Conservation (phyloP, 2,329 filamentous ascomycete species). For the Aureobasidium sp. region DNA sequence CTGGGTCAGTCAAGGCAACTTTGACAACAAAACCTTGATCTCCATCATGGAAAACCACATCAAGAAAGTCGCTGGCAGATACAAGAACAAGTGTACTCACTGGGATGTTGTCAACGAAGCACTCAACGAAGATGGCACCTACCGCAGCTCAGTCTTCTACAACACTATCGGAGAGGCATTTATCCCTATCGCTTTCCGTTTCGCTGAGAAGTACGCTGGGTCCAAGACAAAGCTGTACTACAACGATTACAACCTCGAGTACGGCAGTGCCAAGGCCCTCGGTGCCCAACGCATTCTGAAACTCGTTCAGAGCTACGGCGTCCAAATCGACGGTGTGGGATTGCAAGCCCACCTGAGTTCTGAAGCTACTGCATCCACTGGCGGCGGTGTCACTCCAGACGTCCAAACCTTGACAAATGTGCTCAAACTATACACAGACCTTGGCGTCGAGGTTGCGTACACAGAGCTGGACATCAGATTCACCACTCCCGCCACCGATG, state of each 20-base stretch:
- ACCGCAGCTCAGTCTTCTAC: slow-evolving; percentile 20
- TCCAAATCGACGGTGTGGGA: slow-evolving; percentile 33
- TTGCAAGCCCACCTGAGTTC: slow-evolving; percentile 46
- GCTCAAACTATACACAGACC: slow-evolving; percentile 43
- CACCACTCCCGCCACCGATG: slow-evolving; percentile 20
- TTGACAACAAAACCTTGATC: slow-evolving; percentile 33
- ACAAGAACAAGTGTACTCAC: slow-evolving; percentile 30
- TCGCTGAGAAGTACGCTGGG: slow-evolving; percentile 17
- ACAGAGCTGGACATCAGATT: slow-evolving; percentile 56
- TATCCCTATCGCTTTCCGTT: slow-evolving; percentile 21
- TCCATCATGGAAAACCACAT: slow-evolving; percentile 35
- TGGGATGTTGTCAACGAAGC: slow-evolving; percentile 34
- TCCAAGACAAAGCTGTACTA: slow-evolving; percentile 21
- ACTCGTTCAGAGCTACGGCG: slow-evolving; percentile 19
- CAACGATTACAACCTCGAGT: slow-evolving; percentile 25
- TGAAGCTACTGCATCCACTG: slow-evolving; percentile 26
- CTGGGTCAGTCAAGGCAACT: slow-evolving; percentile 29
- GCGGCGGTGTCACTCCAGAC: slow-evolving; percentile 11
- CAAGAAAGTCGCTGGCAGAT: slow-evolving; percentile 29
- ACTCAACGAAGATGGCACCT: slow-evolving; percentile 21
- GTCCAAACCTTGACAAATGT: slow-evolving; percentile 30
- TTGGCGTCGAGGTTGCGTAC: slow-evolving; percentile 50
- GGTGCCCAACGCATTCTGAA: slow-evolving; percentile 20
- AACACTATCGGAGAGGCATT: slow-evolving; percentile 22
- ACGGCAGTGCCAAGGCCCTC: slow-evolving; percentile 17